Base-by-base conservation (phyloP, 352 stramenopile genomes). In the Aphanomyces invadans region DNA sequence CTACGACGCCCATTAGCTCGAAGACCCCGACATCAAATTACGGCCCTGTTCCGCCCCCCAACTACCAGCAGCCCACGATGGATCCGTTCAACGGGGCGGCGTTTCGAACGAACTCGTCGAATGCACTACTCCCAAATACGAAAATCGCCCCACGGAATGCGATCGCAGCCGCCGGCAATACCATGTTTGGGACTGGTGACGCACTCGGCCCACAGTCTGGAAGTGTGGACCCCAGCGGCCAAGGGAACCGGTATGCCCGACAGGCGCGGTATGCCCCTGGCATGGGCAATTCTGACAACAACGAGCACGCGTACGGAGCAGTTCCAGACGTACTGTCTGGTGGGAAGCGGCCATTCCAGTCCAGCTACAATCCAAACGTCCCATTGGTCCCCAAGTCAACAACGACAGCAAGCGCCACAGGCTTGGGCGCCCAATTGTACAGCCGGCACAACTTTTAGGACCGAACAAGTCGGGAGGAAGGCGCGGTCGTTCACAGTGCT, bases 261-360 rank as follows among this genome's bases (percentile, higher is more conserved):
- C 81, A 91, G 79, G 81, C 85, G 62, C 75, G 83, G 60, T 91
- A 94, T 59, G 83, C 79, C 0, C 83, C 85, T 15, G 81, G 83
- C 5, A 80, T 91, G 74, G 33, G 68, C 1, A 80, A 82, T 31
- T 61, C 73, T 39, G 73, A 76, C 21, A 80, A 89, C 51, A 74
- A 79, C 31, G 80, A 88, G 15, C 70, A n/a, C n/a, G n/a, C n/a
- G n/a, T n/a, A 70, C 44, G 68, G 71, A 12, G 88, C 80, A 21
- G 2, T 11, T 1, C 38, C 25, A n/a, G 28, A 11, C 10, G 10
- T 67, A 46, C 89, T 87, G 66, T 88, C 81, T 7, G 74, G 73
- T 1, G 74, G 76, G 44, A 77, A 72, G n/a, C 73, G 74, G 12
- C 73, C 78, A 49, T 92, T 67, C 26, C 60, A 67, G 42, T 67